Base-by-base conservation (phyloP, 257 asterid genomes). In the Primulina huaijiensis region DNA sequence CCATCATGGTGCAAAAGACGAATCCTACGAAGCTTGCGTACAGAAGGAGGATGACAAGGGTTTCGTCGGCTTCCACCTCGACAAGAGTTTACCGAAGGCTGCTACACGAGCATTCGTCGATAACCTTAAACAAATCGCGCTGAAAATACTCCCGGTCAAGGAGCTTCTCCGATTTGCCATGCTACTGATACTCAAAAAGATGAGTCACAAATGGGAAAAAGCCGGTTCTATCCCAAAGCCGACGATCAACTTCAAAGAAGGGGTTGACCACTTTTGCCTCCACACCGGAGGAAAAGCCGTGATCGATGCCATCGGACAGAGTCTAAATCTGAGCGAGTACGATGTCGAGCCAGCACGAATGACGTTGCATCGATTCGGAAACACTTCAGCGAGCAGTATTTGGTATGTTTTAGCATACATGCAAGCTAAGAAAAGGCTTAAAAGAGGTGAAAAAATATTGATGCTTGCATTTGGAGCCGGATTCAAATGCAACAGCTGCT, bases 271-370 rank as follows among this genome's bases (percentile, higher is more conserved):
- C 53, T 90, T 90, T 57, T 93, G 99, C 65, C 72, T 93, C 4
- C 99, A 93, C 76, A 90, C 99, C 0, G 99, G 99, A 0, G 99
- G 99, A 16, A 93, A 90, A 60, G 99, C 97, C 3, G 99, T 93
- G 72, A 90, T 93, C 7, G 96, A 93, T 11, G 90, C 89, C 8
- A 82, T 93, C 0, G 92, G 77, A 12, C 72, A 80, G 81, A 90
- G 67, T 21, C 27, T 93, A 55, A 70, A 70, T 0, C 30, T 93
- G 37, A 84, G 66, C 12, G 92, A 90, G 69, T 70, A 82, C 25
- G 99, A 93, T 27, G 78, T 93, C 19, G 99, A 93, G 80, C 99
- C 99, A 11, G 96, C 99, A 4, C 31, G 99, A 68, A 93, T 93
- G 99, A 90, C 99, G 20, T 64, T 93, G n/a, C 99, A 93, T 64